Percentiles rank a stretch among this genome's conserved stretches.
phyloP scores from a whole-genome alignment of 768 basidiomycete species.

The Hemileccinum rubropunctum region DNA sequence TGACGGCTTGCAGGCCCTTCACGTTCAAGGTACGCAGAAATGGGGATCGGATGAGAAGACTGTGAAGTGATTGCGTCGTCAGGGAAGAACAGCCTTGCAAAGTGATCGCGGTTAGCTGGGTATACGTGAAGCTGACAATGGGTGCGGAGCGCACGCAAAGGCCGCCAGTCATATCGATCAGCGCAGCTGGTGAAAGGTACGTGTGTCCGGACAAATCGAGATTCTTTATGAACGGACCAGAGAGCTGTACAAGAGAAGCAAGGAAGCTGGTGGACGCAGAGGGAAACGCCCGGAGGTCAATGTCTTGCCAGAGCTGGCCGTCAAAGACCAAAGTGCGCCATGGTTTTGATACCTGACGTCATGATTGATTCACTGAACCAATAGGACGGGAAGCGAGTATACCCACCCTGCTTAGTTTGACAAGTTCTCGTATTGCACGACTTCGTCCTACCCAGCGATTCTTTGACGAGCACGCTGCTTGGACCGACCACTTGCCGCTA shows the following conservation, averaged over 20 bases:
- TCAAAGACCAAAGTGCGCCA: conserved; percentile 80
- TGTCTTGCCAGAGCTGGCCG: conserved; percentile 78
- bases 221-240: conserved; percentile 61
- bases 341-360: conserved; percentile 63
- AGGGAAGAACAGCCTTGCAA: conserved; percentile 70
- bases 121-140: conserved; percentile 39
- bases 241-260: conserved; percentile 47
- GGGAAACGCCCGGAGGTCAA: conserved; percentile 65
- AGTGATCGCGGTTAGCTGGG: conserved; percentile 68
- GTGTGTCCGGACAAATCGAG: conserved; percentile 66
- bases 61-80: conserved; percentile 64
- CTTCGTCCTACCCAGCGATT: conserved; percentile 75
- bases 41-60: conserved; percentile 66
- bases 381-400: conserved; percentile 13
- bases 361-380: conserved; percentile 12
- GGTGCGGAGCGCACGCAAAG: conserved; percentile 45
- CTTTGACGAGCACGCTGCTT: conserved; percentile 57
- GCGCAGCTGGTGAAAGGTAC: conserved; percentile 44
- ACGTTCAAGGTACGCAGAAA: conserved; percentile 56
- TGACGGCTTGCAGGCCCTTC: conserved; percentile 66
- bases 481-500: conserved; percentile 56
- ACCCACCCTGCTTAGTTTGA: conserved; percentile 77
- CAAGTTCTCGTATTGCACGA: conserved; percentile 71
- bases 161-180: conserved; percentile 52
- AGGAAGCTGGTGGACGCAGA: conserved; percentile 50